A percentile compares a stretch with the other conserved stretches of the same genome.
phyloP scores from a whole-genome alignment of 495 filamentous ascomycete species.

The Darksidea phi region DNA sequence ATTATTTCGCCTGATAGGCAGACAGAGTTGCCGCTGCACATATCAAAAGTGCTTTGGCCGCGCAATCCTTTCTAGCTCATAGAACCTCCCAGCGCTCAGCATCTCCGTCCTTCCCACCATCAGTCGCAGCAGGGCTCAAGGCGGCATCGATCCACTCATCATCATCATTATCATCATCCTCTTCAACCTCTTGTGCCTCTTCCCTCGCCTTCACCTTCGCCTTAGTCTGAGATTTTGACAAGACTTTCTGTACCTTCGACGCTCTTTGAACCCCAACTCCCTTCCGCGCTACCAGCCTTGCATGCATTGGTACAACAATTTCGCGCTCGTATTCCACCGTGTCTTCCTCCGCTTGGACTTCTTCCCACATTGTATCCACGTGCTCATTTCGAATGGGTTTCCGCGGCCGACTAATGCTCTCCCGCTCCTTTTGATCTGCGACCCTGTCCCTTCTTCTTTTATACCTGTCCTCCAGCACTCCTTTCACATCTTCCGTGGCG shows the following conservation, averaged over 20 bases:
- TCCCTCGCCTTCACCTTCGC: background rate
- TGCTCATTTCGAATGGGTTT: background rate
- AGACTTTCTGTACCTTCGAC: background rate
- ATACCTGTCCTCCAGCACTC: background rate
- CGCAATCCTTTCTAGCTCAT: no score
- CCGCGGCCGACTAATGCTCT: background rate
- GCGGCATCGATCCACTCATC: slow-evolving; percentile 1
- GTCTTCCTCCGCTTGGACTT: background rate
- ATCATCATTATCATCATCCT: background rate
- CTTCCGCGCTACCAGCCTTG: no score
- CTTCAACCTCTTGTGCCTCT: background rate
- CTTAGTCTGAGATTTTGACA: background rate
- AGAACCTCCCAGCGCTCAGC: background rate
- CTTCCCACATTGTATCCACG: background rate
- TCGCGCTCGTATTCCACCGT: background rate
- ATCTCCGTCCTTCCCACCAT: background rate
- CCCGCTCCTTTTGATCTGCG: background rate
- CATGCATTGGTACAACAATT: no score
- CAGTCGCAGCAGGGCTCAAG: background rate
- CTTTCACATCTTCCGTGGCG: background rate
- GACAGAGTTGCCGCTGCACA: no score
- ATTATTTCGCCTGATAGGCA: no score
- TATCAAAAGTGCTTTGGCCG: no score
- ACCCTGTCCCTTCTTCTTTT: background rate
- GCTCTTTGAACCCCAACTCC: background rate